Base-by-base conservation (phyloP, 2,329 filamentous ascomycete species). In the Taxawa tesnikishii region DNA sequence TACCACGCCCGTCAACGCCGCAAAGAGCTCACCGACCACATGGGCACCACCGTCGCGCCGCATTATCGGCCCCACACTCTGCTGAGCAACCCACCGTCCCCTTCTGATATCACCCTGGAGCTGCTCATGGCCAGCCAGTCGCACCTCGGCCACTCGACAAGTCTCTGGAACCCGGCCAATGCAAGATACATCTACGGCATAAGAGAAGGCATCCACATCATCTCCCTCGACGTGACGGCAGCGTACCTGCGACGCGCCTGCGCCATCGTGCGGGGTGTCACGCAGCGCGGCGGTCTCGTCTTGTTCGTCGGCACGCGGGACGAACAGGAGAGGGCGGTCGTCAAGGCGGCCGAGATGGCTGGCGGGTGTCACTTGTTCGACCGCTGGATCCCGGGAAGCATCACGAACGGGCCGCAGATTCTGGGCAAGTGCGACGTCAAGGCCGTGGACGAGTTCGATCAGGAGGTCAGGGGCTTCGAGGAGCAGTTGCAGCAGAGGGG, bases 131-230 rank as follows among this genome's bases (percentile, higher is more conserved):
- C 85, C 28, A 76, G 79, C 18, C 84, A 93, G 60, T 75, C 75
- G 33, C 85, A 94, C 60, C 75, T 96, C 56, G 90, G 90, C 41
- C 90, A 98, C 61, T 73, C 82, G 49, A 88, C 81, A 1, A 83
- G 83, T 39, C 70, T 87, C 30, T 98, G 90, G 90, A 93, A 98
- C 60, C 87, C 90, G 8, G 78, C 75, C 32, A 98, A 96, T 62
- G 79, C 85, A 42, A 74, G 82, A 44, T 96, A 96, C 62, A 96
- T 98, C 54, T 87, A 83, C 54, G 90, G 90, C 46, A 73, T 93
- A 39, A 72, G 90, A 27, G 73, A 90, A 44, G 84, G 81, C 11
- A 78, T 93, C 39, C 88, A 94, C 60, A 85, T 98, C 54, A 94
- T 98, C 56, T 81, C 79, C 7, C 75, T 96, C 3, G 90, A 98